Evolutionary conservation across 345 rosid species (phyloP), one percentile per base, ranked within the genome.

Genomic region (Barbarea vulgaris): DNA sequence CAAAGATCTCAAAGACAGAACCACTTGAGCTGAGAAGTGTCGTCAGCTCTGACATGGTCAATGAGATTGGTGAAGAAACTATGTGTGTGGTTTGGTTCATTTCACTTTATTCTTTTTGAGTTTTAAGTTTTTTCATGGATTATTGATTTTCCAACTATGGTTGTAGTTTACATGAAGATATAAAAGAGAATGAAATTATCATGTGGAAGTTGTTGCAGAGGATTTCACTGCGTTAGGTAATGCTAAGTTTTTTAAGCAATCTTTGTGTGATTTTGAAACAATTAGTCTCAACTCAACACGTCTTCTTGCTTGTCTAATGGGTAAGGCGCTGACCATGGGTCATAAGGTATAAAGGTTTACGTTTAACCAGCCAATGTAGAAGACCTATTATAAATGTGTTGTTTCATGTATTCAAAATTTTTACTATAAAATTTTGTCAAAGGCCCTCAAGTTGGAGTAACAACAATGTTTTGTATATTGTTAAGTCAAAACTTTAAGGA

Each of bases 171-270:
- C 71, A 15, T 19, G 39, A 37, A 58, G 53, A 67, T 64, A 64
- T 69, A 64, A 55, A 31, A 48, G 53, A 62, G 22, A 52, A 39
- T 53, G 51, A 62, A 28, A 14, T 39, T 9, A 62, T 70, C 80
- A 70, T 70, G 80, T 69, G 66, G 80, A 77, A 77, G 70, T 62
- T 63, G 71, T 69, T 76, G 64, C 13, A 54, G 71, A 63, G 76
- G 76, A 55, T 62, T 77, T 77, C 71, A 46, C 71, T 77, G 80
- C 80, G 80, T 44, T 44, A 24, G 76, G 71, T 18, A 63, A 77
- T 69, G 69, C 39, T 31, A 10, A 2, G 2, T 3, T 0, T 55
- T 42, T n/a, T 22, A 27, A 76, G 30, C 75, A 76, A 52, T 31
- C 37, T 31, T 61, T 76, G 41, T 62, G 79, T 61, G 79, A 10